Evolutionary conservation across 148 eudicot genomes (phyloP).

Genomic region (Fallopia convolvulus): DNA sequence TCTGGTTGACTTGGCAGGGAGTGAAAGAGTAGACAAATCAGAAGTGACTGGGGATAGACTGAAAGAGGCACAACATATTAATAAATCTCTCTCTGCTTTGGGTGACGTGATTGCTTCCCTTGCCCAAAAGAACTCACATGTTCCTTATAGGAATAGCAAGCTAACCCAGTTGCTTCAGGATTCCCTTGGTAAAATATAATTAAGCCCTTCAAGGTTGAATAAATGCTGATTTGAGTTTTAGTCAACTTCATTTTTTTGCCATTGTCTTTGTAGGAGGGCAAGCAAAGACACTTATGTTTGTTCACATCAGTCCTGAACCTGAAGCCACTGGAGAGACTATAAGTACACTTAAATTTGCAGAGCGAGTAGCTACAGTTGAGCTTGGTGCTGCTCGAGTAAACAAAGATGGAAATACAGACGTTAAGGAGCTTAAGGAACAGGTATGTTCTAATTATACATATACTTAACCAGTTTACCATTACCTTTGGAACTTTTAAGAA

Average conservation of each 20-base stretch:
- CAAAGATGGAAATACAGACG: conserved; percentile 62
- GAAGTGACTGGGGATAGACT: conserved; percentile 96
- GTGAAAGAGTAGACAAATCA: conserved; percentile 98
- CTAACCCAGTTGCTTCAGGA: conserved; percentile 94
- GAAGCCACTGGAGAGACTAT: conserved; percentile 89
- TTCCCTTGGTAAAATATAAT: conserved; percentile 63
- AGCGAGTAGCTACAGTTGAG: conserved; percentile 93
- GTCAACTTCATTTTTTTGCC: not conserved
- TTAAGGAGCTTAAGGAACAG: conserved; percentile 95
- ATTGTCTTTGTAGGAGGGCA: conserved; percentile 62
- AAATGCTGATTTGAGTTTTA: not conserved
- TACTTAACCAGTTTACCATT: conserved; percentile 8
- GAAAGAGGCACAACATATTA: conserved; percentile 95
- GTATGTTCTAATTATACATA: conserved; percentile 17
- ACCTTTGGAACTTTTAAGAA: not conserved
- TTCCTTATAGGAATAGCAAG: conserved; percentile 94
- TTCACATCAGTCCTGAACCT: conserved; percentile 92
- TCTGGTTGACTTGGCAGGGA: conserved; percentile 95
- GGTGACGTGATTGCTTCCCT: conserved; percentile 97
- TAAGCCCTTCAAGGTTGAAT: not conserved
- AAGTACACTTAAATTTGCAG: conserved; percentile 97
- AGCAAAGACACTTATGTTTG: conserved; percentile 99
- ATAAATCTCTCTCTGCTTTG: conserved; percentile 88
- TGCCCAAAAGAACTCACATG: conserved; percentile 87
- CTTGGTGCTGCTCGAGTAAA: conserved; percentile 95